Conservation (phyloP, 495 filamentous ascomycete species). For the Peziza echinospora region DNA sequence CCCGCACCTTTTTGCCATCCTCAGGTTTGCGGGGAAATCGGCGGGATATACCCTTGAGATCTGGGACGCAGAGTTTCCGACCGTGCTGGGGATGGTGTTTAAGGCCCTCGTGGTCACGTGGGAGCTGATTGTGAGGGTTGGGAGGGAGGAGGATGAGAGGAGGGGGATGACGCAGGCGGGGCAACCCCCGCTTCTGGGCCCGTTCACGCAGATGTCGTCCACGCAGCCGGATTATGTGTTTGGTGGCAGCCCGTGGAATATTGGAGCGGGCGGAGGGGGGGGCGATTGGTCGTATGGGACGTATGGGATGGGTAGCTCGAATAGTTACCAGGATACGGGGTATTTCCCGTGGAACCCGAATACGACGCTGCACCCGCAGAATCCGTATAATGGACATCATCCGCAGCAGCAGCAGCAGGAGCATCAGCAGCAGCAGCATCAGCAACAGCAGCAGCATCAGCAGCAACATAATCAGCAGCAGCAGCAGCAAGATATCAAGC, state of each 20-base stretch:
- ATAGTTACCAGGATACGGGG: neutral
- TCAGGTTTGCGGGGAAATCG: conserved; percentile 10
- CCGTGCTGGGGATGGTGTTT: conserved; percentile 14
- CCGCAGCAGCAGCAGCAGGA: neutral
- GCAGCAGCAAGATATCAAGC: neutral
- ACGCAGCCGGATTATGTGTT: neutral
- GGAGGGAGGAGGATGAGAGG: neutral
- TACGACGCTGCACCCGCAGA: neutral
- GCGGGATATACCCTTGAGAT: conserved; percentile 8
- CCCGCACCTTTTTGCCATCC: conserved; percentile 11
- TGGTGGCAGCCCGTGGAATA: neutral
- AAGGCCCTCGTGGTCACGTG: conserved; percentile 17
- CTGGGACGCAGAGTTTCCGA: conserved; percentile 15
- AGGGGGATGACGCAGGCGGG: neutral
- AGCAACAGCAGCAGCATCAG: neutral
- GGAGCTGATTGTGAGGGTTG: conserved; percentile 14
- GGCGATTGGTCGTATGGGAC: neutral
- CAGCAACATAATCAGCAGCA: neutral
- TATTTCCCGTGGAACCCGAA: neutral
- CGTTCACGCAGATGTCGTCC: neutral
- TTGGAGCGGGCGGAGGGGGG: neutral
- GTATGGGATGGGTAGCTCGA: neutral
- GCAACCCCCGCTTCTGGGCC: neutral
- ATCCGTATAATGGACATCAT: neutral
- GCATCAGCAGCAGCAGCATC: neutral